These are phyloP conservation scores for Prunus salicina DNA, from an alignment of 306 rosid genomes.

Conservation along the genomic window DNA sequence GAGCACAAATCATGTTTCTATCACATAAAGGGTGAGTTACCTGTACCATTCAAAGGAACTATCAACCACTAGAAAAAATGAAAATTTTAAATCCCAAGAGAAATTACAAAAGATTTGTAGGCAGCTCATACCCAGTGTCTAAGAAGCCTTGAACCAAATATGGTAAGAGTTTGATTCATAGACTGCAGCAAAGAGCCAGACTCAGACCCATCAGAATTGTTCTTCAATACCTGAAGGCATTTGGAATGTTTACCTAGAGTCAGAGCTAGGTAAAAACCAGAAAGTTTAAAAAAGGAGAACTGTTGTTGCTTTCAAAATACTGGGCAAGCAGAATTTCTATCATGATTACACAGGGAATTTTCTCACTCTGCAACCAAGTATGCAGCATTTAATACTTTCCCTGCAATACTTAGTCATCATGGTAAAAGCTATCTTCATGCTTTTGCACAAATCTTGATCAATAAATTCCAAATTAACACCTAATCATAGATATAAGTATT, in stretches of 20 bases:
- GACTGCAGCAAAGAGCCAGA: slow-evolving; percentile 79
- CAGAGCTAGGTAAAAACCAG: slow-evolving; percentile 11
- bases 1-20: slow-evolving; percentile 71
- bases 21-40: slow-evolving; percentile 85
- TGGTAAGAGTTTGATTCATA: slow-evolving; percentile 83
- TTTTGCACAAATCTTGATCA: background rate
- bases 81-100: slow-evolving; percentile 15
- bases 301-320: slow-evolving; percentile 11
- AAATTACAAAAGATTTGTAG: slow-evolving; percentile 7
- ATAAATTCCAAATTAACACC: no score
- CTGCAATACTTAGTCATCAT: background rate
- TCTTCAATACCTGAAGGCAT: slow-evolving; percentile 65
- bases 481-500: background rate
- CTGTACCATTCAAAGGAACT: slow-evolving; percentile 51
- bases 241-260: slow-evolving; percentile 15
- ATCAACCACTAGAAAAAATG: slow-evolving; percentile 21
- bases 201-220: slow-evolving; percentile 82
- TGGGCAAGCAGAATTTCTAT: background rate
- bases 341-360: background rate
- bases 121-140: slow-evolving; percentile 72
- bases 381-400: background rate
- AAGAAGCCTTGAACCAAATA: slow-evolving; percentile 90
- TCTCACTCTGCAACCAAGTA: background rate
- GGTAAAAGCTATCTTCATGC: background rate
- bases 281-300: slow-evolving; percentile 8